Base-by-base conservation (phyloP, 2,329 filamentous ascomycete genomes). In the Clarireedia monteithiana region DNA sequence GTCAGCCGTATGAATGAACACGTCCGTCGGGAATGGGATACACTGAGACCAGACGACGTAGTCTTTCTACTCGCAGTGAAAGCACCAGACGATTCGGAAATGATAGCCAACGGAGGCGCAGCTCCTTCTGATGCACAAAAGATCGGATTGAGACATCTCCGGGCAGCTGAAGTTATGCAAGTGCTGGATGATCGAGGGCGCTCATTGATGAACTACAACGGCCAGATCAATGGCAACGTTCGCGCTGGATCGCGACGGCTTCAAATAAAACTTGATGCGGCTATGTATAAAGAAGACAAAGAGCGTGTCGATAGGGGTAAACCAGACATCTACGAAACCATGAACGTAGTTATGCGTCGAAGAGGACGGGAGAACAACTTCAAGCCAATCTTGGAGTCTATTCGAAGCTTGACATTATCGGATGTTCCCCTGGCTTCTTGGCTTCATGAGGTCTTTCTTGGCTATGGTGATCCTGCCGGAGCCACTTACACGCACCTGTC, bases 381-480 rank as follows among this genome's bases (percentile, higher is more conserved):
- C 77, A 95, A 89, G 67, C 85, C 91, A 9, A 85, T 99, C 9
- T 77, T 99, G 38, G 89, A 96, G 65, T 96, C 91, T 1, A 95
- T 99, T 67, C 89, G 87, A 67, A 88, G 83, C 61, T 79, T 99
- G 30, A 87, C 90, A 2, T 77, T 95, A 36, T 91, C 91, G 0
- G 89, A 95, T 64, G 85, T 92, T 20, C 88, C 89, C 6, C 78
- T 97, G 53, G 91, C 94, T 14, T 82, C 85, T 2, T 99, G 94
- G 94, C 77, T 99, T 45, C 90, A 96, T 66, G 94, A 97, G 63
- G 92, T 97, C 9, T 99, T 97, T 70, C 76, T 99, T n/a, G 94
- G 94, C 3, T 97, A 95, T 69, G 94, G 94, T 48, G 91, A 99
- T 70, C 92, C 94, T 57, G 82, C 89, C 30, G 86, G 88, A 57